These are phyloP conservation scores for Pezicula carpinea DNA, from an alignment of 2,329 filamentous ascomycete genomes.

Conservation along the genomic window DNA sequence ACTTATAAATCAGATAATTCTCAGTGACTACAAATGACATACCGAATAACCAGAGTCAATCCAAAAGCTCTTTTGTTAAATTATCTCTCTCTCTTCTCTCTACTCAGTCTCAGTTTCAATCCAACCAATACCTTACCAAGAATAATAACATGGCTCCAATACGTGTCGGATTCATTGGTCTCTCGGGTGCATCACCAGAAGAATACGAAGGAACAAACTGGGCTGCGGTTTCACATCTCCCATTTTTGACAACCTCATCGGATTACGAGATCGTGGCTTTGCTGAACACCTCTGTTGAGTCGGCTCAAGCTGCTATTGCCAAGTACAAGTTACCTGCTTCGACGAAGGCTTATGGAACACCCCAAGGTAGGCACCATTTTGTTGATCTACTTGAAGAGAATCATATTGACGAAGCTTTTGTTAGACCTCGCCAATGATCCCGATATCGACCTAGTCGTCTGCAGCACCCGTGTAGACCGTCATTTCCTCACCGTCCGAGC, in stretches of 20 bases:
- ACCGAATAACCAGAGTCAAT: too few relatives aligned
- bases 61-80: too few relatives aligned
- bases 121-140: too few relatives aligned
- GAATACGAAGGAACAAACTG: constrained; percentile 36
- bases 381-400: not conserved
- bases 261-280: constrained; percentile 47
- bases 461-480: constrained; percentile 48
- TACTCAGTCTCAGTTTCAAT: too few relatives aligned
- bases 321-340: constrained; percentile 36
- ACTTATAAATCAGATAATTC: too few relatives aligned
- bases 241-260: constrained; percentile 48
- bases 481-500: constrained; percentile 48
- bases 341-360: constrained; percentile 46
- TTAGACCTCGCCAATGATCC: constrained; percentile 40
- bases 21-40: too few relatives aligned
- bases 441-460: constrained; percentile 50
- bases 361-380: constrained; percentile 24
- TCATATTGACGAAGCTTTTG: too few relatives aligned
- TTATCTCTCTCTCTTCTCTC: too few relatives aligned
- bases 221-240: constrained; percentile 52
- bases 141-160: constrained; percentile 41
- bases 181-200: constrained; percentile 43
- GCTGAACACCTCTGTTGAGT: constrained; percentile 42
- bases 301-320: constrained; percentile 39
- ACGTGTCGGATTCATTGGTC: constrained; percentile 52